phyloP scores from a whole-genome alignment of 306 rosid species.

The Trichosanthes truncata region DNA sequence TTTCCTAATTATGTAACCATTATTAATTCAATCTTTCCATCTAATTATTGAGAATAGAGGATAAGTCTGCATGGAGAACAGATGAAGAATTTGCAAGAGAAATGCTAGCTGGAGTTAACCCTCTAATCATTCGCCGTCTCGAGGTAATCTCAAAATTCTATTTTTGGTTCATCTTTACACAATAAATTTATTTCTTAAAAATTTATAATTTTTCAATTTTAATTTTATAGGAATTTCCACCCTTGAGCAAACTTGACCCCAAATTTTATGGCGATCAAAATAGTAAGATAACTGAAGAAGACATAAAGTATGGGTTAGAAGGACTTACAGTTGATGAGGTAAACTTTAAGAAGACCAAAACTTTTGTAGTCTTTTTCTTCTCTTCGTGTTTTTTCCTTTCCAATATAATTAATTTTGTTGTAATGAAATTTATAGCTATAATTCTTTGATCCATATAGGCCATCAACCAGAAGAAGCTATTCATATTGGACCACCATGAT shows the following conservation, averaged over 20 bases:
- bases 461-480: constrained; percentile 35
- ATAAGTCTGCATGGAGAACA: constrained; percentile 66
- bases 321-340: constrained; percentile 57
- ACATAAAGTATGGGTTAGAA: constrained; percentile 35
- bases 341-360: not conserved
- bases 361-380: not conserved
- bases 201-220: not conserved
- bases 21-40: not conserved
- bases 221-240: constrained; percentile 62
- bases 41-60: constrained; percentile 28
- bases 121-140: constrained; percentile 47
- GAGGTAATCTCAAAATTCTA: constrained; percentile 23
- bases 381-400: not conserved
- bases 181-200: not conserved
- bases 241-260: constrained; percentile 49
- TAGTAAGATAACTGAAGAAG: constrained; percentile 41
- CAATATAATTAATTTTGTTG: too few relatives aligned
- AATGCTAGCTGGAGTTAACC: constrained; percentile 79
- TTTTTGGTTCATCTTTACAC: not conserved
- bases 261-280: constrained; percentile 49
- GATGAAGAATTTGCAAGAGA: constrained; percentile 89
- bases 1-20: not conserved
- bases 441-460: constrained; percentile 35
- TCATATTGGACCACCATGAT: constrained; percentile 73
- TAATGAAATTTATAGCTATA: not conserved